phyloP scores from a whole-genome alignment of 495 filamentous ascomycete genomes.

The Hyphodiscus hymeniophilus region DNA sequence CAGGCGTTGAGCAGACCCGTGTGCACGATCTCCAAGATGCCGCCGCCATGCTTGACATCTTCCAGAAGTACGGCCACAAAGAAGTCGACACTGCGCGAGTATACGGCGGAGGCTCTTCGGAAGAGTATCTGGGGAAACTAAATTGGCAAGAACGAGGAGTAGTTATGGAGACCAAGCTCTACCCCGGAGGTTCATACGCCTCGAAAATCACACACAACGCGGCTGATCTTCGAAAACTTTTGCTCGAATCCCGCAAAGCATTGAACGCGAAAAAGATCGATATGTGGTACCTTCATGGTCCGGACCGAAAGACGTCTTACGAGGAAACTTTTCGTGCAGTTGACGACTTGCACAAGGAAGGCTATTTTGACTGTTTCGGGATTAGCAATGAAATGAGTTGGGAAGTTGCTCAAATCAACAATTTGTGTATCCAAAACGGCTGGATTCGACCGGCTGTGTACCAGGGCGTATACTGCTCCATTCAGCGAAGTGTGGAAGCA shows the following conservation, averaged over 20 bases:
- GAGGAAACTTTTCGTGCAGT: slow-evolving; percentile 39
- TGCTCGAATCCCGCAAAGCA: slow-evolving; percentile 17
- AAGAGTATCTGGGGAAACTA: slow-evolving; percentile 38
- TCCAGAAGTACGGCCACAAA: slow-evolving; percentile 46
- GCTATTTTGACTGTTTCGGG: slow-evolving; percentile 36
- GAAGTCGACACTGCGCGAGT: slow-evolving; percentile 50
- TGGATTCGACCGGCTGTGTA: slow-evolving; percentile 58
- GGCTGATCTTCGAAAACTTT: neutral
- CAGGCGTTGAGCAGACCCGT: slow-evolving; percentile 5
- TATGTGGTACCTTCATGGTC: slow-evolving; percentile 45
- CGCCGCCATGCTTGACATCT: slow-evolving; percentile 36
- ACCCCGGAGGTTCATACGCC: slow-evolving; percentile 24
- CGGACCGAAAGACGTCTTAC: slow-evolving; percentile 39
- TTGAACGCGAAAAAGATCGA: slow-evolving; percentile 27
- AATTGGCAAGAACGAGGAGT: slow-evolving; percentile 41
- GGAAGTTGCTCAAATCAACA: slow-evolving; percentile 42
- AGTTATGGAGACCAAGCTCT: slow-evolving; percentile 45
- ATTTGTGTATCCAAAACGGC: slow-evolving; percentile 36
- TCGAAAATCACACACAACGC: neutral
- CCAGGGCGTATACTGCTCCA: slow-evolving; percentile 57
- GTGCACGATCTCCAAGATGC: slow-evolving; percentile 2
- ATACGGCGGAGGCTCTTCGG: slow-evolving; percentile 44
- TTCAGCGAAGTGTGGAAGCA: slow-evolving; percentile 43
- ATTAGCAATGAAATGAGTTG: slow-evolving; percentile 41
- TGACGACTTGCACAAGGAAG: slow-evolving; percentile 39